Evolutionary conservation across 75 land plant genomes (phyloP), one percentile per base, ranked within the genome.

Genomic region (Cunninghamia lanceolata): DNA sequence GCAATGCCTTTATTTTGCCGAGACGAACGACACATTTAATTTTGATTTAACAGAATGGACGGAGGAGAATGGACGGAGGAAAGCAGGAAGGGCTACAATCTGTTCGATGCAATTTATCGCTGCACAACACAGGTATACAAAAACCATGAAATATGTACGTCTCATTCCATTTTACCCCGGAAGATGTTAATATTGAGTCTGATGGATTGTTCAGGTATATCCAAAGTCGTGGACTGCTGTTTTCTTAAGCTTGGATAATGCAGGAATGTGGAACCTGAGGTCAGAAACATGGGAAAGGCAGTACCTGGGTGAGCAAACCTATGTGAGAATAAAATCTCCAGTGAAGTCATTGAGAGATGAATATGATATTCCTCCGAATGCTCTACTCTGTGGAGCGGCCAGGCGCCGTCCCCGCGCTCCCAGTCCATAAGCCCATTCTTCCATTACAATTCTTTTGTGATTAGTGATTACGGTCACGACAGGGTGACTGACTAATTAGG

Each of bases 181-280:
- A 50, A 50, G 53, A 50, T 50, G 13, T 14, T 50, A 50, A 50
- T 7, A 53, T 30, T 85, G 39, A 50, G 4, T 13, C 14, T 1
- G 14, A 0, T 50, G 16, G 11, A 50, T 50, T 13, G 15, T 50
- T 13, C 91, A 97, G 99, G 99, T 97, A 52, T 97, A 97, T 86
- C 96, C 97, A 42, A 90, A 87, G 0, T 90, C 94, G 8, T 97
- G 99, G 99, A 93, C 95, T 8, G 91, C 96, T 5, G 89, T 97
- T 53, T 73, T 90, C 35, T 86, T 95, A 35, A 92, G 92, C 40
- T 86, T 95, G 71, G 97, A 97, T 86, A 97, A 97, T 88, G 91
- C 93, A 59, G 99, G 99, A 9, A 93, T 95, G 90, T 97, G 99
- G 99, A 94, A 95, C 68, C 21, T 97, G 82, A 91, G 99, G 78